Base-by-base conservation (phyloP, 176 grass and related monocot genomes). In the Aegilops longissima region DNA sequence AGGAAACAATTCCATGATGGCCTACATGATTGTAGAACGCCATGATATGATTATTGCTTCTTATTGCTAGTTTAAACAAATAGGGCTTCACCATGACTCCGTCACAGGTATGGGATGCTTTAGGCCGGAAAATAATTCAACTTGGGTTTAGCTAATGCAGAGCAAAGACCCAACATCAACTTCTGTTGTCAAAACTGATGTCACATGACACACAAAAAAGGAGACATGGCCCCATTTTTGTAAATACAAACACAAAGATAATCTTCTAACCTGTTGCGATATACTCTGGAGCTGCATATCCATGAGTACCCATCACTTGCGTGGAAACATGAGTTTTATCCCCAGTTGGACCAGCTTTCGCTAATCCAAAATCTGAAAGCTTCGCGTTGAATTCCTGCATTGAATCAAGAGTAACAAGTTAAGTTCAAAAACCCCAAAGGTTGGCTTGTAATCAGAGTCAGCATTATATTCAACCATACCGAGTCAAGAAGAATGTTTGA, bases 401-500 rank as follows among this genome's bases (percentile, higher is more conserved):
- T 24, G 23, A 67, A 88, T 77, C 25, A 85, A 82, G n/a, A 18
- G 64, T 52, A 90, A 83, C 12, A 87, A 9, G 36, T 5, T 84
- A 44, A 81, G 88, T 52, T 52, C 24, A 6, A 21, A 13, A 0
- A 56, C 69, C 51, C 62, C 67, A 79, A 58, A 80, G 45, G 17
- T 59, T 59, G 17, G 3, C 23, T 39, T 61, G 11, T 66, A 70
- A 73, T 66, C 18, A 80, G 17, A 81, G 38, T 25, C 61, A 58
- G 12, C 17, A 80, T 35, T 30, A 30, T 31, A 39, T 51, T 66
- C 61, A 79, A 86, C 45, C 83, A 85, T 94, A 99, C 97, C 87
- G 92, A 94, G 88, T 99, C 97, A n/a, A 99, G 97, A 4, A 99
- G 94, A 83, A 99, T 93, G 82, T 99, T 99, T 18, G 97, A 99